phyloP scores from a whole-genome alignment of 768 basidiomycete species.

The Coprinellus aureogranulatus region DNA sequence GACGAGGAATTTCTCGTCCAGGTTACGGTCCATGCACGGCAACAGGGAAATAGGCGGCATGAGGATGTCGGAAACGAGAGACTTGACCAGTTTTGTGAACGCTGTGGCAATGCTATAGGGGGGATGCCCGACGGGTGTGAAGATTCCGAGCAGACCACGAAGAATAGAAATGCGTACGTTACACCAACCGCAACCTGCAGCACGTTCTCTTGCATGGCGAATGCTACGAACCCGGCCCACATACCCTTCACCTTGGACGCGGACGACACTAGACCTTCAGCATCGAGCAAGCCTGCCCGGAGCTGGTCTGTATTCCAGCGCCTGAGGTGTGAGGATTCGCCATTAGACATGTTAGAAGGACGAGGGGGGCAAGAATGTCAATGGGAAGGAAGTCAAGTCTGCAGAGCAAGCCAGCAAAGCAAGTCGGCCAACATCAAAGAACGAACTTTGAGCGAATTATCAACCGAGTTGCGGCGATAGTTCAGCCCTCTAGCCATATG shows the following conservation, averaged over 20 bases:
- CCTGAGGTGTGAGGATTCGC: not conserved
- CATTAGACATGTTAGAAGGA: no score
- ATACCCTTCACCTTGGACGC: constrained; percentile 19
- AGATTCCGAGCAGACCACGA: not conserved
- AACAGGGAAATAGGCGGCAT: constrained; percentile 41
- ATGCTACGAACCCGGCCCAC: constrained; percentile 29
- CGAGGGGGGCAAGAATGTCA: no score
- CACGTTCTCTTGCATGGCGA: constrained; percentile 41
- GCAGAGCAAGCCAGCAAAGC: no score
- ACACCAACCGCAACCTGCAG: constrained; percentile 47
- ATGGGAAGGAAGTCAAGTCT: no score
- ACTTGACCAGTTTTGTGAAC: constrained; percentile 41
- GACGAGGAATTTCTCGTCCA: constrained; percentile 42
- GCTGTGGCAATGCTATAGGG: constrained; percentile 30
- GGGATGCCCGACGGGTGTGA: not conserved
- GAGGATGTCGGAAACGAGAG: constrained; percentile 43
- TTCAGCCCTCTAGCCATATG: no score
- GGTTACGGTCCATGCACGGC: constrained; percentile 40
- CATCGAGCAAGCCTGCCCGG: constrained; percentile 15
- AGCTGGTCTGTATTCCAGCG: constrained; percentile 15
- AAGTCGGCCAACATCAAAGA: no score
- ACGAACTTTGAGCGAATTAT: no score
- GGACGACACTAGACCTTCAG: constrained; percentile 13
- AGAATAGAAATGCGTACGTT: constrained; percentile 23
- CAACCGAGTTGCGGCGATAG: no score